A percentile compares a stretch with the other conserved stretches of the same genome.
Conservation (phyloP, 108 stramenopile genomes). For the Skeletonema costatum region DNA sequence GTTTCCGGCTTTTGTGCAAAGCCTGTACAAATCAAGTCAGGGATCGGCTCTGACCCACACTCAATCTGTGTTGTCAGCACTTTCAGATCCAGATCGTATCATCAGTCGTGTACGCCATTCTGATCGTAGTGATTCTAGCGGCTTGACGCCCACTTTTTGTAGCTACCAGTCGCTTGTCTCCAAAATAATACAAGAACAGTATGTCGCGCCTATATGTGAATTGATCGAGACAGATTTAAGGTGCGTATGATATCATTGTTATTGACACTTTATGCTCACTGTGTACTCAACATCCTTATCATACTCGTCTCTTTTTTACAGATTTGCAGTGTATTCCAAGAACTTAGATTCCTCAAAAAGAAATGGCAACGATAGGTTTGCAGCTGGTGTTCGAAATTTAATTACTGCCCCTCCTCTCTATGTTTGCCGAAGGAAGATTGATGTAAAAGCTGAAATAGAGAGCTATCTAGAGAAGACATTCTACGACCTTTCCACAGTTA, state of each 20-base stretch:
- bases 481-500: conserved; percentile 66
- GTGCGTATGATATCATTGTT: neutral
- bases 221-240: conserved; percentile 39
- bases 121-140: conserved; percentile 6
- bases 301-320: neutral
- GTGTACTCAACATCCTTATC: neutral
- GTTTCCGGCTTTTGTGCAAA: conserved; percentile 25
- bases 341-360: neutral
- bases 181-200: conserved; percentile 22
- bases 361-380: neutral
- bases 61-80: conserved; percentile 36
- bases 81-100: conserved; percentile 45
- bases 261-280: neutral
- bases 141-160: neutral
- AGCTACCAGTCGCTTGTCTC: conserved; percentile 27
- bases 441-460: conserved; percentile 48
- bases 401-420: conserved; percentile 19
- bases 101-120: conserved; percentile 18
- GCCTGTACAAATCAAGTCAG: conserved; percentile 27
- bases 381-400: conserved; percentile 16
- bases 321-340: conserved; percentile 30
- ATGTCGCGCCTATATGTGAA: conserved; percentile 38
- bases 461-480: conserved; percentile 48
- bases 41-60: conserved; percentile 13
- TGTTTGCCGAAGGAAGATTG: conserved; percentile 25